These are phyloP conservation scores for Colletotrichum sp. DNA, from an alignment of 2,329 filamentous ascomycete genomes.

Conservation along the genomic window DNA sequence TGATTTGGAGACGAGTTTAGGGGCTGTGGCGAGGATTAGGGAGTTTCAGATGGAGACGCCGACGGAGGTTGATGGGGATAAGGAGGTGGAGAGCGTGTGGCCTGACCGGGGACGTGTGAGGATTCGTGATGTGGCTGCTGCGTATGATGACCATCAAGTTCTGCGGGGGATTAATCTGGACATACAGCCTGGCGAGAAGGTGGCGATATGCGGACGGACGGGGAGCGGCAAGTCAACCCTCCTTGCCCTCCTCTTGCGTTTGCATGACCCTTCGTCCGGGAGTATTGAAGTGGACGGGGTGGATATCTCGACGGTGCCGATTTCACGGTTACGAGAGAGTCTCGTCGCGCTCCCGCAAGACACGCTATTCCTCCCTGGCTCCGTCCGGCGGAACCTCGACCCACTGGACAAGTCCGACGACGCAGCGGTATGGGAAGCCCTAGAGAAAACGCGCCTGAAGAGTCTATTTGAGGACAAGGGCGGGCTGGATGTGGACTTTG, in stretches of 20 bases:
- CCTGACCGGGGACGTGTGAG: not conserved
- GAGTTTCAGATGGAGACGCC: constrained; percentile 29
- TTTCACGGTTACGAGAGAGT: constrained; percentile 26
- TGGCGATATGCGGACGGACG: constrained; percentile 50
- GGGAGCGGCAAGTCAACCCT: constrained; percentile 42
- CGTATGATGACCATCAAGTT: constrained; percentile 17
- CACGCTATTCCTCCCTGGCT: constrained; percentile 52
- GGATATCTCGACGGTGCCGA: constrained; percentile 31
- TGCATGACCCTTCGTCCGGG: constrained; percentile 47
- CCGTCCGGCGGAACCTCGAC: constrained; percentile 54
- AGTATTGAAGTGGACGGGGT: constrained; percentile 50
- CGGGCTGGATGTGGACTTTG: constrained; percentile 40
- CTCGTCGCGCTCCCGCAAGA: constrained; percentile 57
- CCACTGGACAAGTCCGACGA: constrained; percentile 42
- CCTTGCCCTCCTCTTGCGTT: constrained; percentile 48
- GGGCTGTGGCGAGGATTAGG: constrained; percentile 30
- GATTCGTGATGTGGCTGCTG: not conserved
- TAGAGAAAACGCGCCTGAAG: constrained; percentile 53
- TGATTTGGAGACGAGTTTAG: constrained; percentile 31
- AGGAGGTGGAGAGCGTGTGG: not conserved
- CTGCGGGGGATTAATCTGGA: constrained; percentile 33
- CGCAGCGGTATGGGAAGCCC: constrained; percentile 44
- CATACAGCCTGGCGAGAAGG: constrained; percentile 37
- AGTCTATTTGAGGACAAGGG: constrained; percentile 41
- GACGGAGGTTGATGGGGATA: constrained; percentile 20